Conservation (phyloP, 75 land plant species). For the Adiantum capillusveneris region DNA sequence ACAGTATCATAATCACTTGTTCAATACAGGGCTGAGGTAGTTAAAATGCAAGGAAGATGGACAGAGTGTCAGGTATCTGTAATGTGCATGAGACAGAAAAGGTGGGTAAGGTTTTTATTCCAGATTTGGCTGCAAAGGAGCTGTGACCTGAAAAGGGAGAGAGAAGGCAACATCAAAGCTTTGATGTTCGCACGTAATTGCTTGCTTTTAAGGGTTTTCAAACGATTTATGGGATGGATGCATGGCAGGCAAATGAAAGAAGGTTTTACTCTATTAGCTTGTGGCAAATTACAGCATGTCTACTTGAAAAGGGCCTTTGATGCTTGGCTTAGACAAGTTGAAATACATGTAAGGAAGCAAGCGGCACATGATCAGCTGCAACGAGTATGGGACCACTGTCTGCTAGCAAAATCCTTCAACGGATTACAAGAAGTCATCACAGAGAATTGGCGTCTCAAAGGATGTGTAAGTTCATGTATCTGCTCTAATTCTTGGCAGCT, state of each 20-base stretch:
- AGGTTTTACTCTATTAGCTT: slow-evolving; percentile 1
- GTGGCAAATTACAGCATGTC: slow-evolving; percentile 2
- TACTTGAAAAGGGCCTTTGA: slow-evolving; percentile 5
- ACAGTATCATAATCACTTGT: background rate
- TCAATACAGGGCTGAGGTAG: background rate
- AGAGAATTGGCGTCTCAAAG: slow-evolving; percentile 6
- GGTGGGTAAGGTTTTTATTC: background rate
- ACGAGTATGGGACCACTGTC: background rate
- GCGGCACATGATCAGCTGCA: background rate
- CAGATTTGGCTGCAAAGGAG: background rate
- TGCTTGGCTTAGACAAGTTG: slow-evolving; percentile 6
- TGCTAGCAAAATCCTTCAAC: background rate
- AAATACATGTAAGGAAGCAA: background rate
- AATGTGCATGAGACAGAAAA: background rate
- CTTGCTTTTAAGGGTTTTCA: background rate
- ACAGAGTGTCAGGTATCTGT: background rate
- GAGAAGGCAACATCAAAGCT: background rate
- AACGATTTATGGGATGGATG: slow-evolving; percentile 2
- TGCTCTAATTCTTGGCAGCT: background rate
- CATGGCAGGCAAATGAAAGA: slow-evolving; percentile 7
- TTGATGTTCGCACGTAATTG: background rate
- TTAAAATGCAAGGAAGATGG: background rate
- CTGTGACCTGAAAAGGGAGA: background rate
- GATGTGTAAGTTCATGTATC: slow-evolving; percentile 3
- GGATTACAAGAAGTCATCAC: background rate